These are phyloP conservation scores for Secale cereale DNA, from an alignment of 176 grass and related monocot genomes.

Conservation along the genomic window DNA sequence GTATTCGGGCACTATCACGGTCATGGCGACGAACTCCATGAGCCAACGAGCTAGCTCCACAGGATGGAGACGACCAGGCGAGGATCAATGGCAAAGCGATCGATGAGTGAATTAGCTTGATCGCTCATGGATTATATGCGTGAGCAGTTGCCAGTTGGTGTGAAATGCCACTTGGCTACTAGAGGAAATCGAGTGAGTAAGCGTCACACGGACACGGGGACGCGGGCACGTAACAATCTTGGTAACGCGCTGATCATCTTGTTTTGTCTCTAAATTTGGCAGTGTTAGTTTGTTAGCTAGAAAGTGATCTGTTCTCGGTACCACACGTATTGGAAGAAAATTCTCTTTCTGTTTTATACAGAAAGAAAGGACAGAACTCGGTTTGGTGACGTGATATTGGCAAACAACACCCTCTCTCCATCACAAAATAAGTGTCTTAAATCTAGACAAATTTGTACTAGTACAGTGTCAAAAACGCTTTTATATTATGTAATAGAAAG, in stretches of 20 bases:
- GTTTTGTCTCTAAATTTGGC: not conserved
- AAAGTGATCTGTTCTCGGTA: not conserved
- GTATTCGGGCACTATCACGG: not conserved
- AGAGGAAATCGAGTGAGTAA: not conserved
- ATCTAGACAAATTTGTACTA: too few relatives aligned
- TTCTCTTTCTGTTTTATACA: too few relatives aligned
- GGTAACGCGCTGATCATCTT: not conserved
- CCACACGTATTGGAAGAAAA: not conserved
- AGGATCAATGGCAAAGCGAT: too few relatives aligned
- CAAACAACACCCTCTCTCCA: too few relatives aligned
- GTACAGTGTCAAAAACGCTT: too few relatives aligned
- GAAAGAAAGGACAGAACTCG: too few relatives aligned
- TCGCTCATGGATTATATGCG: not conserved
- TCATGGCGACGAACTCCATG: not conserved
- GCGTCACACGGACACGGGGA: not conserved
- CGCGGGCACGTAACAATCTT: not conserved
- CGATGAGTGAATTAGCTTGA: not conserved
- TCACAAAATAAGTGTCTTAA: too few relatives aligned
- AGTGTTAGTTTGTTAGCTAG: not conserved
- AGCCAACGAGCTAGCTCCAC: not conserved
- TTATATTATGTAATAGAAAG: too few relatives aligned
- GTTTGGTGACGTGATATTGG: too few relatives aligned
- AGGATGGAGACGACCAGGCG: not conserved
- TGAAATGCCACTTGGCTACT: not conserved
- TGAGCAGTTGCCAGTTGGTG: not conserved